Base-by-base conservation (phyloP, 1,284 basidiomycete species). In the Rhodotorula sp. region DNA sequence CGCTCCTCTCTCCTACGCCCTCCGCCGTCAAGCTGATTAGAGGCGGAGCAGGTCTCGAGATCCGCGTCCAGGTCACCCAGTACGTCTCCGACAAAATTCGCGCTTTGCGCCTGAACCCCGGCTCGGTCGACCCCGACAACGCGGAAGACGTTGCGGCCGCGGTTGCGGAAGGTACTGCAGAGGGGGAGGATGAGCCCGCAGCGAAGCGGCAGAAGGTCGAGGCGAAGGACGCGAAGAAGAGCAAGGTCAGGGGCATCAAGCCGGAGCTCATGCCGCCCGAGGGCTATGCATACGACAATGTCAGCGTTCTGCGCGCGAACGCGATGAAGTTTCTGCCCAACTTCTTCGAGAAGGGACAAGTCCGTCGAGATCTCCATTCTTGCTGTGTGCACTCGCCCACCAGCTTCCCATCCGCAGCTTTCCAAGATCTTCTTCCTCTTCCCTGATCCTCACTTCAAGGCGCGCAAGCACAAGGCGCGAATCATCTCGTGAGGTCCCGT, bases 291-390 rank as follows among this genome's bases (percentile, higher is more conserved):
- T 97, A 90, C 81, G 87, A 95, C 78, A 99, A 99, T 80, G 87
- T 98, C 64, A 93, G 92, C 59, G 88, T 98, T 72, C 58, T 73
- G 44, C 46, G 69, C 61, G 93, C 92, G 16, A 99, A 99, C 81
- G 89, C 92, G 56, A 98, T 98, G 95, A 99, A 99, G 83, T 98
- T 98, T 81, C 86, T 98, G 73, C 92, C 94, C 20, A 99, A 99
- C 82, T 98, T 94, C 81, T 97, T 99, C 81, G 80, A 85, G 18
- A 94, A 94, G 79, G 88, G 88, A 70, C 95, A 96, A 78, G 82
- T 83, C 56, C 69, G 81, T 77, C 15, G 8, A 5, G 0, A 26
- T 11, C 28, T 55, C n/a, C 26, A 26, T 11, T n/a, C 18, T 51
- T 53, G 22, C 26, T 13, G n/a, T 2, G 20, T 24, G 13, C n/a